phyloP scores from a whole-genome alignment of 352 stramenopile species.

The Globisporangium cystogenes region DNA sequence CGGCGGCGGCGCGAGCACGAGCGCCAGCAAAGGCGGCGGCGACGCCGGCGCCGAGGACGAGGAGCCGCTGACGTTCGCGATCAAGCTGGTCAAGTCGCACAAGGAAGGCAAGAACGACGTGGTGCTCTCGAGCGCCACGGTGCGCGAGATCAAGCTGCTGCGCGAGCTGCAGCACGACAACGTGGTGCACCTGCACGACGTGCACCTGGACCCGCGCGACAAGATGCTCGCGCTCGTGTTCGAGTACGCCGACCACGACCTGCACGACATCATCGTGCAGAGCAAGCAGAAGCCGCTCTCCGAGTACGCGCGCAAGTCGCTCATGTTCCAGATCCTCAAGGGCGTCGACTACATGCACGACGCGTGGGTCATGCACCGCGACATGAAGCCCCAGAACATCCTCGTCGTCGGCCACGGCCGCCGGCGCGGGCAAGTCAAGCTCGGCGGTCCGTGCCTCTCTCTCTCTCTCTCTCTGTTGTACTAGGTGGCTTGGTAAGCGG shows the following conservation, averaged over 20 bases:
- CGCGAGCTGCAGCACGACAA: slow-evolving; percentile 86
- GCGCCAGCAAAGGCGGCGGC: slow-evolving; percentile 5
- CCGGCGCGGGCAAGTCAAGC: slow-evolving; percentile 81
- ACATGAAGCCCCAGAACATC: slow-evolving; percentile 93
- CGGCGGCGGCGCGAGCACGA: slow-evolving; percentile 1
- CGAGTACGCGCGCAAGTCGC: slow-evolving; percentile 90
- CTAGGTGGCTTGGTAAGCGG: too few species aligned
- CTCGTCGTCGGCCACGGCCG: slow-evolving; percentile 86
- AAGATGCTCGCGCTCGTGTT: slow-evolving; percentile 86
- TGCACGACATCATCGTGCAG: slow-evolving; percentile 87
- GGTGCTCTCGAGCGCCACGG: slow-evolving; percentile 79
- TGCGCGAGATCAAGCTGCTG: slow-evolving; percentile 89
- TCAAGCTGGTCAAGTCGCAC: slow-evolving; percentile 88
- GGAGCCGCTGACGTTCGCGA: slow-evolving; percentile 79
- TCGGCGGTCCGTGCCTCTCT: slow-evolving; percentile 28
- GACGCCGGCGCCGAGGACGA: slow-evolving; percentile 36
- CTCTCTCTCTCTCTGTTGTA: neutral
- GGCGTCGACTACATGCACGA: slow-evolving; percentile 93
- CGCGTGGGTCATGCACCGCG: slow-evolving; percentile 93
- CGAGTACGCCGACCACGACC: slow-evolving; percentile 87
- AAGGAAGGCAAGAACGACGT: slow-evolving; percentile 90
- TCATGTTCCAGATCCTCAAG: slow-evolving; percentile 92
- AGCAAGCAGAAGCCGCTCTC: slow-evolving; percentile 86
- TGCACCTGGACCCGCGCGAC: slow-evolving; percentile 80
- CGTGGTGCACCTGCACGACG: slow-evolving; percentile 81